These are phyloP conservation scores for Phytophthora pistaciae DNA, from an alignment of 352 stramenopile species.

Conservation along the genomic window DNA sequence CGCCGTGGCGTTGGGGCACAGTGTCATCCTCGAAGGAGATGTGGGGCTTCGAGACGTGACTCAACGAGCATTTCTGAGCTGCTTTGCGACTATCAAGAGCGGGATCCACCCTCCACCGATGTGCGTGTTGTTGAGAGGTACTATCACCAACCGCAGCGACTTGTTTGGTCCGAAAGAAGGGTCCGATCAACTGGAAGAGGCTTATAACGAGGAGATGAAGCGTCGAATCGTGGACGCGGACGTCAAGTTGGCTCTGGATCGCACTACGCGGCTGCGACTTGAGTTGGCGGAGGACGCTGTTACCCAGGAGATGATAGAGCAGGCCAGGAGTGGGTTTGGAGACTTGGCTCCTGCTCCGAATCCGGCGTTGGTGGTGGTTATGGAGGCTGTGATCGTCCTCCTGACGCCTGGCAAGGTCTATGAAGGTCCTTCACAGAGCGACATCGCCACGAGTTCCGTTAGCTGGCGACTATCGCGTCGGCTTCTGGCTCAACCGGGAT, in stretches of 20 bases:
- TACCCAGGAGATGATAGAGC: conserved; percentile 27
- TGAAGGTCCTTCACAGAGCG: conserved; percentile 47
- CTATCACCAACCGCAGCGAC: conserved; percentile 55
- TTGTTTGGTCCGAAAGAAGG: conserved; percentile 25
- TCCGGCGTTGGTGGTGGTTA: conserved; percentile 64
- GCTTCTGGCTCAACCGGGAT: conserved; percentile 55
- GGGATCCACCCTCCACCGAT: conserved; percentile 67
- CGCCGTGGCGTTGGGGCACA: conserved; percentile 58
- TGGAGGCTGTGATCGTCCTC: conserved; percentile 84
- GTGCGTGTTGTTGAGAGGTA: conserved; percentile 72
- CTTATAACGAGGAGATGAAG: conserved; percentile 21
- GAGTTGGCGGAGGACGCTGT: conserved; percentile 25
- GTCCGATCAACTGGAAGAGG: conserved; percentile 18
- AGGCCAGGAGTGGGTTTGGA: conserved; percentile 6
- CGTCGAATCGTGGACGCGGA: conserved; percentile 48
- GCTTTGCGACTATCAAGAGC: conserved; percentile 71
- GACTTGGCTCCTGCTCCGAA: conserved; percentile 7
- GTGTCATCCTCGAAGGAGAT: conserved; percentile 81
- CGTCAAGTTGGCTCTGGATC: conserved; percentile 65
- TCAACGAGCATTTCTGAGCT: conserved; percentile 65
- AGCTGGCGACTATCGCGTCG: conserved; percentile 75
- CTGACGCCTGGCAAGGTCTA: conserved; percentile 80
- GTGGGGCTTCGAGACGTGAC: conserved; percentile 72
- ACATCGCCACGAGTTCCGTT: conserved; percentile 51
- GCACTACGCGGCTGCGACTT: conserved; percentile 26